Evolutionary conservation across 495 filamentous ascomycete species (phyloP).

Genomic region (Friedmanniomyces simplex): DNA sequence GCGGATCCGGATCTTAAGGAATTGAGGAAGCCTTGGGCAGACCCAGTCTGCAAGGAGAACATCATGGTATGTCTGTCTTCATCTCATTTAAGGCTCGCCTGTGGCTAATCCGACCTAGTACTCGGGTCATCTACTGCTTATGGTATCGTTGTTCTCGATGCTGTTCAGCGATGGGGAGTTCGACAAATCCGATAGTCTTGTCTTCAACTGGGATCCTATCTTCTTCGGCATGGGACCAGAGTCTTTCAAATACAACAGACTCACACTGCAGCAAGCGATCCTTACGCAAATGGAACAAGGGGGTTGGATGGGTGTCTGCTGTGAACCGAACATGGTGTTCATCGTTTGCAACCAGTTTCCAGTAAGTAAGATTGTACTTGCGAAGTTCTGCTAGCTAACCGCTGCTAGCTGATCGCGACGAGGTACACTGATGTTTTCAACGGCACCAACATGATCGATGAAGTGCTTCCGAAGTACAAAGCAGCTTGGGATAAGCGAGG

Average conservation of each 20-base stretch:
- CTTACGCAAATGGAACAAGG: background rate
- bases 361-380: no score
- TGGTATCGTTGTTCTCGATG: background rate
- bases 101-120: no score
- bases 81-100: no score
- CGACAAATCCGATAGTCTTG: background rate
- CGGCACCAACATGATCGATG: background rate
- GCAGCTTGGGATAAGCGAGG: no score
- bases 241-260: background rate
- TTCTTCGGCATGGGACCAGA: background rate
- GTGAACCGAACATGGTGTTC: background rate
- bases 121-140: background rate
- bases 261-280: background rate
- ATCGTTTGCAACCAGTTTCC: background rate
- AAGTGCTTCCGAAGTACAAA: no score
- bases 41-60: background rate
- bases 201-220: background rate
- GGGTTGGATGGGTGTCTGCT: background rate
- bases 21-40: constrained; percentile 27
- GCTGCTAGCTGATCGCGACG: background rate
- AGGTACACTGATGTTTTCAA: background rate
- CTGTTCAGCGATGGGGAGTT: background rate
- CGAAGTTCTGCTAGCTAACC: no score
- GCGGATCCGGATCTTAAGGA: constrained; percentile 30
- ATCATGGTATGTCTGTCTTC: no score